Base-by-base conservation (phyloP, 805 yeast genomes). In the Candida loeiensis region DNA sequence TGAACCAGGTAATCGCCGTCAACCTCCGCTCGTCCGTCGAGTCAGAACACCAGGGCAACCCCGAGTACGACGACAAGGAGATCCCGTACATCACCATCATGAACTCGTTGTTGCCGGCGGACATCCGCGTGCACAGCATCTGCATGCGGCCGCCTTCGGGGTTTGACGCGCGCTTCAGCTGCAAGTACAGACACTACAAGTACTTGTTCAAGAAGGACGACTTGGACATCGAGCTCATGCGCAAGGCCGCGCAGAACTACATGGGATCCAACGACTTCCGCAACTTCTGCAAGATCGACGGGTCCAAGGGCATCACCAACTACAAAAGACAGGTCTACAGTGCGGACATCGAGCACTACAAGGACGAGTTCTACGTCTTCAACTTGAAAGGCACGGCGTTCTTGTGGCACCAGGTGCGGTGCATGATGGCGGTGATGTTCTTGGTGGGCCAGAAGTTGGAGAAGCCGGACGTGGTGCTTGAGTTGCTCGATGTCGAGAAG, bases 401-500 rank as follows among this genome's bases (percentile, higher is more conserved):
- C 51, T 63, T 93, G 41, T 93, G 98, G 98, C 98, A 93, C 58
- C 99, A 93, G 61, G 99, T 93, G 14, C 76, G 99, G 43, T 89
- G 95, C 50, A 93, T 93, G 93, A 77, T 89, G 66, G 96, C 95
- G 0, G 69, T 85, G 8, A 58, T 93, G 41, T 77, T 93, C 39
- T 61, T 84, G 17, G 80, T 89, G 6, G 99, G 96, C 0, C 95
- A 89, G 59, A 68, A 69, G 12, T 70, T 76, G 15, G 99, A 93
- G 58, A 41, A 56, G 0, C 82, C 88, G 0, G 53, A 59, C 1
- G 59, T 88, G 0, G 68, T 93, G 1, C 58, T 60, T 9, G 73
- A 77, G 2, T 63, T 93, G 43, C 58, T 90, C 32, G 74, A 91
- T 51, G 63, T 77, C 1, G 69, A 66, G 3, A 64, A 61, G 28